These are phyloP conservation scores for Didymella keratinophila DNA, from an alignment of 2,329 filamentous ascomycete genomes.

Conservation along the genomic window DNA sequence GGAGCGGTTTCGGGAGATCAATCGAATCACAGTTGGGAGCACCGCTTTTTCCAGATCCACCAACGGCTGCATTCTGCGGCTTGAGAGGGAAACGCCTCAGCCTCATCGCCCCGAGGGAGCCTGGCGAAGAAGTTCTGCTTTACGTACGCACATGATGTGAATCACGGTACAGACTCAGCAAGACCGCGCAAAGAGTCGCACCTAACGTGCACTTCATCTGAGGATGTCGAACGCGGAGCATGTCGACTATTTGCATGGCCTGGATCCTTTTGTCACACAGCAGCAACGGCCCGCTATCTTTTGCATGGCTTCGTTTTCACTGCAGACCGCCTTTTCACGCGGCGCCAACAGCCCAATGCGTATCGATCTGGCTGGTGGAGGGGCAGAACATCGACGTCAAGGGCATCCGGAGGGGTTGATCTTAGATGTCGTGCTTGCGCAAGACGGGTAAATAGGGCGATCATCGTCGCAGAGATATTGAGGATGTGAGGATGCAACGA, in stretches of 20 bases:
- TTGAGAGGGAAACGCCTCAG: conserved; percentile 9
- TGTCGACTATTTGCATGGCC: conserved; percentile 24
- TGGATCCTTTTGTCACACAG: conserved; percentile 31
- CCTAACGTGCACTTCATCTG: neutral
- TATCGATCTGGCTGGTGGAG: conserved; percentile 44
- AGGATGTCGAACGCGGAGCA: conserved; percentile 14
- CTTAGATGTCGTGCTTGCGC: conserved; percentile 14
- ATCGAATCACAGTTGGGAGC: conserved; percentile 31
- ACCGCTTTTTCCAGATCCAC: conserved; percentile 29
- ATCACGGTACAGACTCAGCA: neutral
- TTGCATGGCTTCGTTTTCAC: conserved; percentile 41
- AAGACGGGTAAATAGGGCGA: conserved; percentile 15
- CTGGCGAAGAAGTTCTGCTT: neutral
- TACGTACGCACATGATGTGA: neutral
- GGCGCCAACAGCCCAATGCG: conserved; percentile 34
- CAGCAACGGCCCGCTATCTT: conserved; percentile 34
- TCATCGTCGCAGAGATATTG: conserved; percentile 24
- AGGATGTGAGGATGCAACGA: conserved; percentile 29
- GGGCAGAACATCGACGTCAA: conserved; percentile 41
- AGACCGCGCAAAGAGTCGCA: neutral
- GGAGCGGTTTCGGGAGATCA: conserved; percentile 22
- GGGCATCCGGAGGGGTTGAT: conserved; percentile 30
- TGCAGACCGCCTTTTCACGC: conserved; percentile 48
- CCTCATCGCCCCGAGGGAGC: conserved; percentile 14
- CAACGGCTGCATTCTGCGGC: conserved; percentile 33